Evolutionary conservation across 495 filamentous ascomycete genomes (phyloP).

Genomic region (Penicillium fimorum): DNA sequence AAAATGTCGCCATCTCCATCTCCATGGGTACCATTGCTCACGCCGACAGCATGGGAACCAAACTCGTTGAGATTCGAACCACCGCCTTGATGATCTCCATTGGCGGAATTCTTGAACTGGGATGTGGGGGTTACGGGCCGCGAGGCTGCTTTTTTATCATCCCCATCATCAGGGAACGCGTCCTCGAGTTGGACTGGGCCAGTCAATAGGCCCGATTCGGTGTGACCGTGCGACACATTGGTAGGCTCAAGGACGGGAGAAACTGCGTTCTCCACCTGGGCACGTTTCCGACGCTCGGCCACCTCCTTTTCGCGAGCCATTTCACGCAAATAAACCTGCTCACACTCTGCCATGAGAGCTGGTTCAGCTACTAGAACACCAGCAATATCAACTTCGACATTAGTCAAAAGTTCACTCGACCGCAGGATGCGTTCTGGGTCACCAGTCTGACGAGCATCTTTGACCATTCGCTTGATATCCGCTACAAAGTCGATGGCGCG

Average conservation of each 20-base stretch:
- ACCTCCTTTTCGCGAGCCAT: conserved; percentile 64
- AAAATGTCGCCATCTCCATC: conserved; percentile 60
- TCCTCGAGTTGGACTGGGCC: conserved; percentile 64
- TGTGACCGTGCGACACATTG: conserved; percentile 47
- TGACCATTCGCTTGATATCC: conserved; percentile 78
- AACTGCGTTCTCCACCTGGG: conserved; percentile 25
- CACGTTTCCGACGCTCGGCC: conserved; percentile 48
- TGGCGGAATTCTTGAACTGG: conserved; percentile 51
- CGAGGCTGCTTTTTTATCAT: conserved; percentile 29
- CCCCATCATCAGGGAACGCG: conserved; percentile 43
- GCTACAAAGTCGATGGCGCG: conserved; percentile 80
- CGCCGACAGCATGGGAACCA: conserved; percentile 34
- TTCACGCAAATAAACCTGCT: conserved; percentile 73
- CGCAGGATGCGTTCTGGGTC: conserved; percentile 78
- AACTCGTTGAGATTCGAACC: conserved; percentile 49
- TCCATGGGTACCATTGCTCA: conserved; percentile 66
- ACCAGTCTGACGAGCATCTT: conserved; percentile 72
- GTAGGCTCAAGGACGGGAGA: conserved; percentile 26
- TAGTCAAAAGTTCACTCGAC: conserved; percentile 84
- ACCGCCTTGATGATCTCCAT: conserved; percentile 46
- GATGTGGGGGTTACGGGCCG: conserved; percentile 54
- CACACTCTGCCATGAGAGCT: conserved; percentile 63
- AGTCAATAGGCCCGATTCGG: conserved; percentile 43
- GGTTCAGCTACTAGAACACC: conserved; percentile 65
- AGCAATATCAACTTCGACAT: conserved; percentile 86